A percentile compares a stretch with the other conserved stretches of the same genome.
phyloP scores from a whole-genome alignment of 352 stramenopile genomes.

The Blastocystis hominis region DNA sequence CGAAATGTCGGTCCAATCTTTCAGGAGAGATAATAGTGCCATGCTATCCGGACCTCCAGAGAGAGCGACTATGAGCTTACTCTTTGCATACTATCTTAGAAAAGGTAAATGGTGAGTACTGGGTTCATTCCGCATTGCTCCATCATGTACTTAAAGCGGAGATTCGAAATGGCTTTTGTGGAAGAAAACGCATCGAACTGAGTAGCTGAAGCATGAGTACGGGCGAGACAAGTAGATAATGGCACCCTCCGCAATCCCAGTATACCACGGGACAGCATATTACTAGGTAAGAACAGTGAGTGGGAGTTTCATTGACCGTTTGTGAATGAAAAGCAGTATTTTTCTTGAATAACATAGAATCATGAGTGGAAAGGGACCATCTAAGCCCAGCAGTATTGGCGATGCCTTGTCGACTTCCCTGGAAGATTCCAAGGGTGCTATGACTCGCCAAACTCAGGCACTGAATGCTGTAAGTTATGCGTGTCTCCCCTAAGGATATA shows the following conservation, averaged over 20 bases:
- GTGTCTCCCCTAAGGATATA: background rate
- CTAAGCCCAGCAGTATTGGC: background rate
- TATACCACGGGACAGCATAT: background rate
- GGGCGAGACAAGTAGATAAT: background rate
- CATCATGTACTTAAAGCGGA: slow-evolving; percentile 4
- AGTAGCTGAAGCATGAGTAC: background rate
- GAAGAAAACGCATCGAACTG: background rate
- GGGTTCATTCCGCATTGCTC: background rate
- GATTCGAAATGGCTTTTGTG: background rate
- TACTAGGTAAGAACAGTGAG: background rate
- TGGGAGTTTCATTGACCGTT: background rate
- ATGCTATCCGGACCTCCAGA: slow-evolving; percentile 50
- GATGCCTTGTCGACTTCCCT: background rate
- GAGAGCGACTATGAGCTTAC: background rate
- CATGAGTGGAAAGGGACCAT: slow-evolving; percentile 26
- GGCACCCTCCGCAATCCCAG: too few relatives aligned
- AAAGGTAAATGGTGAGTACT: background rate
- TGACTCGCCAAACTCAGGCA: slow-evolving; percentile 37
- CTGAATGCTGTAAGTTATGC: background rate
- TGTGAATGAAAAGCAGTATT: background rate
- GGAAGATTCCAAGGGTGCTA: background rate
- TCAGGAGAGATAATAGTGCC: slow-evolving; percentile 30
- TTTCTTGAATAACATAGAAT: background rate
- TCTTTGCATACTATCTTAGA: background rate
- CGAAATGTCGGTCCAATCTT: background rate